These are phyloP conservation scores for Aspergillus cavernicola DNA, from an alignment of 495 filamentous ascomycete genomes.

Conservation along the genomic window DNA sequence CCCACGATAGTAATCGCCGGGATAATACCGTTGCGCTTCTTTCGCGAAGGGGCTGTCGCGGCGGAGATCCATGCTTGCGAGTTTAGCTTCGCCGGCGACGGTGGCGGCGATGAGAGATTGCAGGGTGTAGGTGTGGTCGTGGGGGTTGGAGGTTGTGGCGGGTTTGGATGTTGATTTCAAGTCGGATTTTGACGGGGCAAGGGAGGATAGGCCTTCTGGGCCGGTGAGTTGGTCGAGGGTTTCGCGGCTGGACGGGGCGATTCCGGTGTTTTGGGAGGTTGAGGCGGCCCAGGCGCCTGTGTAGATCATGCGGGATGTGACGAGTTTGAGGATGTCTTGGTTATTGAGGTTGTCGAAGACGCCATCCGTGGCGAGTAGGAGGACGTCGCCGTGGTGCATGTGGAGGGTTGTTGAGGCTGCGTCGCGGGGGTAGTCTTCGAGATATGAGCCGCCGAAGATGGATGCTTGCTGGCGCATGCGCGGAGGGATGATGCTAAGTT, in stretches of 20 bases:
- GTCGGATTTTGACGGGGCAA: slow-evolving; percentile 17
- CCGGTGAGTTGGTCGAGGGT: slow-evolving; percentile 50
- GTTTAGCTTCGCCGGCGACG: slow-evolving; percentile 76
- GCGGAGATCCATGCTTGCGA: slow-evolving; percentile 70
- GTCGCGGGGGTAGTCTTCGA: slow-evolving; percentile 78
- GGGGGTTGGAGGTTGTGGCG: slow-evolving; percentile 8
- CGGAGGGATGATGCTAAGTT: slow-evolving; percentile 83
- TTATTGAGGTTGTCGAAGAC: slow-evolving; percentile 96
- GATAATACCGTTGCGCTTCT: slow-evolving; percentile 83
- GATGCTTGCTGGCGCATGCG: slow-evolving; percentile 70
- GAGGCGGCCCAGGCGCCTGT: slow-evolving; percentile 65
- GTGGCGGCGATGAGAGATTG: slow-evolving; percentile 75
- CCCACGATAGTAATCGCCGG: slow-evolving; percentile 75
- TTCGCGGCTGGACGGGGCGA: slow-evolving; percentile 48
- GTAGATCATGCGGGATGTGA: slow-evolving; percentile 68
- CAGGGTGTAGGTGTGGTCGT: slow-evolving; percentile 39
- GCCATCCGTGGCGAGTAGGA: slow-evolving; percentile 89
- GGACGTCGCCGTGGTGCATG: slow-evolving; percentile 84
- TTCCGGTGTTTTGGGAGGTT: slow-evolving; percentile 43
- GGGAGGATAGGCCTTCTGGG: slow-evolving; percentile 33
- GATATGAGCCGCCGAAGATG: slow-evolving; percentile 74
- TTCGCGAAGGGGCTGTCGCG: slow-evolving; percentile 90
- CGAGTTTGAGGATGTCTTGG: slow-evolving; percentile 76
- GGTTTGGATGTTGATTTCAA: not conserved
- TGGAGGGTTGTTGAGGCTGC: slow-evolving; percentile 71